Evolutionary conservation across 140 eudicot genomes (phyloP).

Genomic region (Bidens hawaiensis): DNA sequence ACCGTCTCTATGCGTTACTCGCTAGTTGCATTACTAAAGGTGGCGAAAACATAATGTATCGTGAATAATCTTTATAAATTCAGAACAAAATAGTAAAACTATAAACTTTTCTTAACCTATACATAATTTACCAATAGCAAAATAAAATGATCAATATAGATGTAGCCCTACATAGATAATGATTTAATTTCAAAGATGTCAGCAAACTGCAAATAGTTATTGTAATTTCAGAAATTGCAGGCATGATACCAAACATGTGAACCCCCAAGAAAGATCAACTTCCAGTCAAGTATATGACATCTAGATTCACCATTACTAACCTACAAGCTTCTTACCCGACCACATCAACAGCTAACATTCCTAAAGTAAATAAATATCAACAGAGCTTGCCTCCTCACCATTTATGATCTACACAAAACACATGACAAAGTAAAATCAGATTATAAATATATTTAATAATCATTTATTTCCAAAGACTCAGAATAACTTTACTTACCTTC

Average conservation of each 20-base stretch:
- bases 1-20: too few relatives aligned
- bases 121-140: not conserved
- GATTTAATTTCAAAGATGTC: conserved; percentile 1
- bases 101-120: not conserved
- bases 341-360: not conserved
- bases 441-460: too few relatives aligned
- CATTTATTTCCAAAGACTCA: too few relatives aligned
- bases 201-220: not conserved
- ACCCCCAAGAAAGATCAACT: not conserved
- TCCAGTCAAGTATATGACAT: not conserved
- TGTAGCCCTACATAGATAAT: not conserved
- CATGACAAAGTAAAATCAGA: conserved; percentile 1
- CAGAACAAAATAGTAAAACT: too few relatives aligned
- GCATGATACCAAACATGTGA: conserved; percentile 3
- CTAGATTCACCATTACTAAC: not conserved
- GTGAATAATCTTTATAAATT: too few relatives aligned
- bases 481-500: conserved; percentile 44
- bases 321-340: not conserved
- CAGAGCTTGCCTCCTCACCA: conserved; percentile 3
- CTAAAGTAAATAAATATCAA: not conserved
- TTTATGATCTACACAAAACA: conserved; percentile 3
- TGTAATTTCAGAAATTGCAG: conserved; percentile 5
- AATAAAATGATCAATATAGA: too few relatives aligned
- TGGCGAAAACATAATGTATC: too few relatives aligned
- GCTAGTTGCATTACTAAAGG: too few relatives aligned